These are phyloP conservation scores for Ajuga chamaepitys DNA, from an alignment of 257 asterid genomes.

Conservation along the genomic window DNA sequence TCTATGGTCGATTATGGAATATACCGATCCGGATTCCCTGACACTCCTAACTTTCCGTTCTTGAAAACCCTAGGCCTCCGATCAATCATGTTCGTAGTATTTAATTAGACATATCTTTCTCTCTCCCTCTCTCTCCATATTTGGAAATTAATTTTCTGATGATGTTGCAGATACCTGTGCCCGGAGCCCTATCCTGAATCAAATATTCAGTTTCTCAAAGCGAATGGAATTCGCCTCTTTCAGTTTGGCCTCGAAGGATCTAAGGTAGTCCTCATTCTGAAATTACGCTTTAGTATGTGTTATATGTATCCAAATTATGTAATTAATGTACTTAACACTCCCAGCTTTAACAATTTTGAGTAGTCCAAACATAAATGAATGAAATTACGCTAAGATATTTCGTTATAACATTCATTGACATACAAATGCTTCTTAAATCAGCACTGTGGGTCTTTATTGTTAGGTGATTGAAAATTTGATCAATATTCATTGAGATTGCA, in stretches of 20 bases:
- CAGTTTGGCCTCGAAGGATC: constrained; percentile 87
- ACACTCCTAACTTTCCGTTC: constrained; percentile 57
- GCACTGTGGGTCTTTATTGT: not conserved
- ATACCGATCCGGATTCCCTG: constrained; percentile 91
- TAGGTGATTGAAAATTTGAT: not conserved
- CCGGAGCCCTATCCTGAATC: constrained; percentile 85
- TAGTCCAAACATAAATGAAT: too few species aligned
- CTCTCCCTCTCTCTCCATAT: not conserved
- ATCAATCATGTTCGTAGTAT: constrained; percentile 58
- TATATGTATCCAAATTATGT: too few species aligned
- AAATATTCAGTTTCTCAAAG: constrained; percentile 54
- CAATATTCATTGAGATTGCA: not conserved
- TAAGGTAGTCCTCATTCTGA: constrained; percentile 45
- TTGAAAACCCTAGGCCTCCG: constrained; percentile 85
- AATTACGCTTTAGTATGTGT: not conserved
- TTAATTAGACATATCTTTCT: not conserved
- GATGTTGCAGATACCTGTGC: constrained; percentile 61
- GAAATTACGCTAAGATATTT: not conserved
- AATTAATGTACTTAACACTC: too few species aligned
- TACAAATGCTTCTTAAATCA: not conserved
- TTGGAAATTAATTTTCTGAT: not conserved
- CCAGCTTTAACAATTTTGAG: too few species aligned
- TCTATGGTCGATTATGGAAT: constrained; percentile 89
- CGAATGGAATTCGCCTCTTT: constrained; percentile 69
- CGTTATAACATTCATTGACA: not conserved